Percentiles rank a stretch among this genome's conserved stretches.
Evolutionary conservation across 148 eudicot species (phyloP).

Genomic region (Oxyria digyna): DNA sequence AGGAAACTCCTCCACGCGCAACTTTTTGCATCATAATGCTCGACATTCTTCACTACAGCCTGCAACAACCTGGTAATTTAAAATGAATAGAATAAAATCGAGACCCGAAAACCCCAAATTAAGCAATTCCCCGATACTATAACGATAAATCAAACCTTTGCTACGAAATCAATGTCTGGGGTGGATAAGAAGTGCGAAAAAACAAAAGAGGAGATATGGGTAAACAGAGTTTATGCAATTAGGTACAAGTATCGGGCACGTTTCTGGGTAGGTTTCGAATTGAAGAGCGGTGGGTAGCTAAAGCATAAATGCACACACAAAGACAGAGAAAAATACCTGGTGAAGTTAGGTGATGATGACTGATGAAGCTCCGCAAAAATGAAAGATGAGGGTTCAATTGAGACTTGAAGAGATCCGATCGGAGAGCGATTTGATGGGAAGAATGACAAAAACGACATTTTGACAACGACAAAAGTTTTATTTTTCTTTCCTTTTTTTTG

Average conservation of each 20-base stretch:
- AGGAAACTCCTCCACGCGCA: conserved; percentile 4
- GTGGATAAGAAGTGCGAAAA: neutral
- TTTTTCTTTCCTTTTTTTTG: no score
- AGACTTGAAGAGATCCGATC: conserved; percentile 1
- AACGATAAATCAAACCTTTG: neutral
- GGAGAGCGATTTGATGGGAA: neutral
- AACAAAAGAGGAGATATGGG: neutral
- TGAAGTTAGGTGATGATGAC: neutral
- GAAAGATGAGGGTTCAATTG: neutral
- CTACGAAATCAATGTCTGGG: neutral
- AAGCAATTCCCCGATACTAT: neutral
- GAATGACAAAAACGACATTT: neutral
- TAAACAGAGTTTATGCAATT: neutral
- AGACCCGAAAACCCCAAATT: neutral
- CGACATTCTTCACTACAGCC: neutral
- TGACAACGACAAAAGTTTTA: no score
- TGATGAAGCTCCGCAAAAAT: neutral
- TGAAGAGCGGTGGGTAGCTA: neutral
- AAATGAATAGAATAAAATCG: neutral
- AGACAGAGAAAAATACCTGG: neutral
- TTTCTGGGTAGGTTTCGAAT: neutral
- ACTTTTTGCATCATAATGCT: conserved; percentile 5
- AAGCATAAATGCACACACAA: neutral
- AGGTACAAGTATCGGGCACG: neutral
- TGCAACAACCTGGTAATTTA: neutral